A percentile compares a stretch with the other conserved stretches of the same genome.
Conservation (phyloP, 192 early-diverging fungal genomes). For the Entomortierella chlamydospora region DNA sequence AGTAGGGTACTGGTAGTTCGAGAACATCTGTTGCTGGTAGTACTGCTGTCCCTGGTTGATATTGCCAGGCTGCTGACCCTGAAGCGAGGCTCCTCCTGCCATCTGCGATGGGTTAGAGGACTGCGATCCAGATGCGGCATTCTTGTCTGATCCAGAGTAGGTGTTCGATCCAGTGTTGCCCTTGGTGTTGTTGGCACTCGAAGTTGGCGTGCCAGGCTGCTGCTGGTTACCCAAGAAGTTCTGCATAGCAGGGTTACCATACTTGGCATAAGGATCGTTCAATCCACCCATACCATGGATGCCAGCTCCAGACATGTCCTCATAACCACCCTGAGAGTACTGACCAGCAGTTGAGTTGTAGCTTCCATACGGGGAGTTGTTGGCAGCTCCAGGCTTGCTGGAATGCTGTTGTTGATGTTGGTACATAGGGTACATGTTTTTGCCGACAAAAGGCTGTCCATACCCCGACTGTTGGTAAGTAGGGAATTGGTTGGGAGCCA, state of each 20-base stretch:
- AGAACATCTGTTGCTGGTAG: constrained; percentile 61
- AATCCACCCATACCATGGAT: constrained; percentile 48
- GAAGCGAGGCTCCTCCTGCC: constrained; percentile 34
- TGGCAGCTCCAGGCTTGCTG: constrained; percentile 57
- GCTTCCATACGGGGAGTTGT: constrained; percentile 55
- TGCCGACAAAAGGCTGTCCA: constrained; percentile 92
- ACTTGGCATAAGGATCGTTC: constrained; percentile 48
- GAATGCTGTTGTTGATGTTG: constrained; percentile 57
- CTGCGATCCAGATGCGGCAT: constrained; percentile 29
- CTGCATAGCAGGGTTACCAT: constrained; percentile 49
- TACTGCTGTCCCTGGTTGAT: constrained; percentile 35
- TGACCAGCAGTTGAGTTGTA: constrained; percentile 42
- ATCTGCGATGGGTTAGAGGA: constrained; percentile 17
- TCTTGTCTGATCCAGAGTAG: constrained; percentile 46
- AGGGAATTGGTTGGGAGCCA: constrained; percentile 85
- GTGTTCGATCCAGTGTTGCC: constrained; percentile 28
- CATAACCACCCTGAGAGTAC: constrained; percentile 47
- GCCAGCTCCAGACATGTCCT: constrained; percentile 48
- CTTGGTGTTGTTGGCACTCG: constrained; percentile 28
- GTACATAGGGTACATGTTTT: constrained; percentile 93
- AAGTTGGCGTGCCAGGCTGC: constrained; percentile 36
- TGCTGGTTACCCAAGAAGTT: constrained; percentile 52
- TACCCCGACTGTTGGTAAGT: constrained; percentile 86
- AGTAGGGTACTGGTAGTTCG: constrained; percentile 62
- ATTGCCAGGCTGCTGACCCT: constrained; percentile 47